phyloP scores from a whole-genome alignment of 768 basidiomycete genomes.

The Kwoniella dendrophila region DNA sequence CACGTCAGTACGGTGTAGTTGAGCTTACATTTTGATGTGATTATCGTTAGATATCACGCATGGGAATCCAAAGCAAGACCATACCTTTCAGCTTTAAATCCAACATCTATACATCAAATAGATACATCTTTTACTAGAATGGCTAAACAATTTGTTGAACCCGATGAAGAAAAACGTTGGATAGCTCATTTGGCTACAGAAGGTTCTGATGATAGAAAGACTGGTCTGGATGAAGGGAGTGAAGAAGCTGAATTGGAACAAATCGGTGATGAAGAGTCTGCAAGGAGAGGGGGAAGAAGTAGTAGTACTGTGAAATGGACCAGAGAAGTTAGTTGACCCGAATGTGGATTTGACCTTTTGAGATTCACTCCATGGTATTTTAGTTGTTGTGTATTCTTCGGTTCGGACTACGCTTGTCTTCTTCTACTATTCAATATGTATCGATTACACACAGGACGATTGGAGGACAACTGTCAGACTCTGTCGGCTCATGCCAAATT shows the following conservation, averaged over 20 bases:
- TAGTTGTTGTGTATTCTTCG: too few species aligned
- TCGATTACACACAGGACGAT: too few species aligned
- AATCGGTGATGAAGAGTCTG: too few species aligned
- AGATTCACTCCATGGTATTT: too few species aligned
- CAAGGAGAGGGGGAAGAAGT: too few species aligned
- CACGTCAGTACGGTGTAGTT: neutral
- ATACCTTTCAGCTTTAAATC: conserved; percentile 47
- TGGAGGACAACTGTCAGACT: too few species aligned
- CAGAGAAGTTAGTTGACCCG: too few species aligned
- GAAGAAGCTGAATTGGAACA: conserved; percentile 24
- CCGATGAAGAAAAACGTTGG: conserved; percentile 37
- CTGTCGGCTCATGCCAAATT: too few species aligned
- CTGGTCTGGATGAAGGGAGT: conserved; percentile 9
- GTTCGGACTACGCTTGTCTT: too few species aligned
- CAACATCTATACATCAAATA: conserved; percentile 39
- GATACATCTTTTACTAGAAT: conserved; percentile 52
- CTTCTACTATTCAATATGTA: too few species aligned
- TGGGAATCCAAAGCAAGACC: conserved; percentile 55
- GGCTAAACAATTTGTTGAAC: conserved; percentile 38
- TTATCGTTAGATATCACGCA: conserved; percentile 44
- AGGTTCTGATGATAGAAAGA: conserved; percentile 15
- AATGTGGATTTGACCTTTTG: too few species aligned
- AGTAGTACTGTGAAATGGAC: too few species aligned
- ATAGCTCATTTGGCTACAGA: conserved; percentile 17
- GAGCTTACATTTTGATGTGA: neutral